phyloP scores from a whole-genome alignment of 2,329 filamentous ascomycete genomes.

The Cryoendolithus antarcticus region DNA sequence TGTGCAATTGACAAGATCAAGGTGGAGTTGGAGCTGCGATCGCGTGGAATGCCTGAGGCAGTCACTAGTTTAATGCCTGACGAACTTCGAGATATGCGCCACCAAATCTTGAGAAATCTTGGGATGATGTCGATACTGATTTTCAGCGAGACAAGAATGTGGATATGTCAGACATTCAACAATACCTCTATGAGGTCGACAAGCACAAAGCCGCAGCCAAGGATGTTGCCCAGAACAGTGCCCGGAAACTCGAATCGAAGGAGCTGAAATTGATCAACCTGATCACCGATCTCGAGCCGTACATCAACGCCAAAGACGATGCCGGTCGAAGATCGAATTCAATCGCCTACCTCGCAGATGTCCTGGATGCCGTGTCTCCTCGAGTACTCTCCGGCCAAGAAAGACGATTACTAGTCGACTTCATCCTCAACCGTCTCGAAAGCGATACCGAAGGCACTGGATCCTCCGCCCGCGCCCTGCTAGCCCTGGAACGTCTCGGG shows the following conservation, averaged over 20 bases:
- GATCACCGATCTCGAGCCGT: slow-evolving; percentile 52
- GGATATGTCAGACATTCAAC: slow-evolving; percentile 40
- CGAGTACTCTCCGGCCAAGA: slow-evolving; percentile 50
- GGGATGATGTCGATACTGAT: neutral
- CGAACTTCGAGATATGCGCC: neutral
- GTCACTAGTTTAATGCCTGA: neutral
- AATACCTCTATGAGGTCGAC: slow-evolving; percentile 39
- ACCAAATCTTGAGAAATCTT: neutral
- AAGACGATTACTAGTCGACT: slow-evolving; percentile 47
- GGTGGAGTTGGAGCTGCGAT: neutral
- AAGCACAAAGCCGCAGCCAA: slow-evolving; percentile 35
- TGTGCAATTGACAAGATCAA: neutral
- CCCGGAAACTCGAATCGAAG: slow-evolving; percentile 42
- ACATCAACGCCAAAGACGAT: slow-evolving; percentile 53
- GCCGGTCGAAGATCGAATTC: slow-evolving; percentile 46
- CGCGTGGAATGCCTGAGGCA: neutral
- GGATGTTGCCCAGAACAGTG: slow-evolving; percentile 31
- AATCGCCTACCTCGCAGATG: slow-evolving; percentile 39
- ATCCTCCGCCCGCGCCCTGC: slow-evolving; percentile 45
- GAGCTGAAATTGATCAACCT: slow-evolving; percentile 49
- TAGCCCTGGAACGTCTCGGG: slow-evolving; percentile 46
- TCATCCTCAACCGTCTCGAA: slow-evolving; percentile 52
- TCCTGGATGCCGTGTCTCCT: slow-evolving; percentile 37
- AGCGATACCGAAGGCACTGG: slow-evolving; percentile 42
- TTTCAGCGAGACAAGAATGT: slow-evolving; percentile 5